Evolutionary conservation across 2,329 filamentous ascomycete species (phyloP), one percentile per base, ranked within the genome.

Genomic region (Xylariaceae sp.): DNA sequence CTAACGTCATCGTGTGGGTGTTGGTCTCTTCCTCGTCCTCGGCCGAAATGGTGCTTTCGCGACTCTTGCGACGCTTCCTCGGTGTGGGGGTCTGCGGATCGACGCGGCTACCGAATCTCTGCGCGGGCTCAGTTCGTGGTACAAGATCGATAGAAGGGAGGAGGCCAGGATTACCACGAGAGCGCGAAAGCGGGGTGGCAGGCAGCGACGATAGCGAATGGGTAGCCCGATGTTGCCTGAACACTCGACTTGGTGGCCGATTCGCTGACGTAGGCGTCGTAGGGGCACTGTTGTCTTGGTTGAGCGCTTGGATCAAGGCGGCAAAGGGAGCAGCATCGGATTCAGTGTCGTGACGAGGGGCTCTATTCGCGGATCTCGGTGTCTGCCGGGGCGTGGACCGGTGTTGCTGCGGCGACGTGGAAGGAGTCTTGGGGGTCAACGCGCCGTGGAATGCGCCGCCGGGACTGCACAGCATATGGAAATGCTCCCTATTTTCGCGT

Each of bases 121-220:
- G 78, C 2, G 76, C 76, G 11, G 82, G 81, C 74, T 84, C 85
- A 62, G 78, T 83, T 68, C 82, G 82, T 5, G 83, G 80, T 1
- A 87, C 82, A 9, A 89, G 74, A 71, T 89, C 77, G 66, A 81
- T 78, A 0, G 87, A 84, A 53, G 87, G 85, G 53, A 86, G 77
- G 66, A 88, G 80, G 3, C 77, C 79, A 13, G 76, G 74, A 47
- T 78, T 76, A 45, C 77, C 79, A 39, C 75, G 73, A 10, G 77
- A 74, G 53, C 82, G 80, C 49, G 78, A 73, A 11, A 84, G 80
- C 8, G 91, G 90, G 2, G 91, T 96, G 4, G 85, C 86, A 6
- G 91, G 91, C 4, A 96, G 78, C 1, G 92, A 94, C 0, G 92
- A 95, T 72, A 96, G 79, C 50, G 90, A 94, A 71, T 95, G 90